Evolutionary conservation across 345 rosid species (phyloP).

Genomic region (Camelina sativa): DNA sequence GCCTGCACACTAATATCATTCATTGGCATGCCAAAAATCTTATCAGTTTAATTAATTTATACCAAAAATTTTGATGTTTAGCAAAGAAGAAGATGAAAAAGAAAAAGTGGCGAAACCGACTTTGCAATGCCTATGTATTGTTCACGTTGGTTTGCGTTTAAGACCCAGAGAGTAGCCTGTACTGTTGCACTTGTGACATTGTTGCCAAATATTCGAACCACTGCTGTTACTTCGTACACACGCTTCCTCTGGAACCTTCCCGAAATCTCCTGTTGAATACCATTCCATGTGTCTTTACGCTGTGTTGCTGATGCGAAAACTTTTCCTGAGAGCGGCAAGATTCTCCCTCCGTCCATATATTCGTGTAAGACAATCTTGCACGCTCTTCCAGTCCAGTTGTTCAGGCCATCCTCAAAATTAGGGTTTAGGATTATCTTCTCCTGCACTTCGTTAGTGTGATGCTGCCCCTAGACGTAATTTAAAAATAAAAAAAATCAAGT

Average conservation of each 20-base stretch:
- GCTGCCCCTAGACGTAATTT: conserved; percentile 9
- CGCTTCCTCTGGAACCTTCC: conserved; percentile 68
- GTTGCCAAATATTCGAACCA: conserved; percentile 71
- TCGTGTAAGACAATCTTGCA: conserved; percentile 68
- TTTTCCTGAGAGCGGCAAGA: conserved; percentile 61
- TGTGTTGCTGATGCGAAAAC: conserved; percentile 72
- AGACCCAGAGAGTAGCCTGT: conserved; percentile 81
- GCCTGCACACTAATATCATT: conserved; percentile 62
- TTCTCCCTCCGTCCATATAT: conserved; percentile 67
- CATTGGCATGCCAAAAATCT: conserved; percentile 23
- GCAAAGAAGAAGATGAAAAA: conserved; percentile 19
- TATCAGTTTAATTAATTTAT: conserved; percentile 24
- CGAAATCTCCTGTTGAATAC: conserved; percentile 86
- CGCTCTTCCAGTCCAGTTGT: conserved; percentile 83
- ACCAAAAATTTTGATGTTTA: neutral
- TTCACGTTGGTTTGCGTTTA: conserved; percentile 68
- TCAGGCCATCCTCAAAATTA: conserved; percentile 70
- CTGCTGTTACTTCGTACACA: conserved; percentile 66
- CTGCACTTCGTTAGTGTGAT: conserved; percentile 29
- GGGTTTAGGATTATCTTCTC: conserved; percentile 73
- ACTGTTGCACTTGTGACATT: conserved; percentile 57
- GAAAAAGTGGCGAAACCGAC: conserved; percentile 48
- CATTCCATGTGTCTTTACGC: conserved; percentile 79
- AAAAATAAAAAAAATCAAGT: conserved; percentile 8
- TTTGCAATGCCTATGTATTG: conserved; percentile 67